These are phyloP conservation scores for Naganishia sp. DNA, from an alignment of 1,284 basidiomycete genomes.

Conservation along the genomic window DNA sequence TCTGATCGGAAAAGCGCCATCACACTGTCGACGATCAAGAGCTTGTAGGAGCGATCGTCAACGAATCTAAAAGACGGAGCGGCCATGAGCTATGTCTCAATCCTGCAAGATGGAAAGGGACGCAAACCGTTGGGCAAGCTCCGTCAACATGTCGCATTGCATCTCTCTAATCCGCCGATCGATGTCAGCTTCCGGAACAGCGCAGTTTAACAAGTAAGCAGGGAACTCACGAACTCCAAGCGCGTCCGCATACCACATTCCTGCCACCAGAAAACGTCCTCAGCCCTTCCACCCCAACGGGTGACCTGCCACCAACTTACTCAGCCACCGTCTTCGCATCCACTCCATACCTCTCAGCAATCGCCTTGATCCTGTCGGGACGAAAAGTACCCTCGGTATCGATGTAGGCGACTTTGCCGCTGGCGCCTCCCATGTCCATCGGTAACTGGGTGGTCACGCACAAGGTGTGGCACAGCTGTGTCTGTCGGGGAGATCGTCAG, in stretches of 20 bases:
- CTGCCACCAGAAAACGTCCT: slow-evolving; percentile 45
- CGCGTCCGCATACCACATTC: slow-evolving; percentile 34
- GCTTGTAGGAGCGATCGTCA: slow-evolving; percentile 53
- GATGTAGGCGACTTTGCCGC: slow-evolving; percentile 90
- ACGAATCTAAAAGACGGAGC: slow-evolving; percentile 43
- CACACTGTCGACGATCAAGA: slow-evolving; percentile 72
- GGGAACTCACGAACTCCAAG: slow-evolving; percentile 32
- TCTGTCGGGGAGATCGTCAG: slow-evolving; percentile 63
- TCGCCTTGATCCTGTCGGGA: slow-evolving; percentile 81
- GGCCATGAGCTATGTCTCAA: neutral
- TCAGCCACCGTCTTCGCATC: slow-evolving; percentile 82
- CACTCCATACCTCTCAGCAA: slow-evolving; percentile 88
- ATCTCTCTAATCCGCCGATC: slow-evolving; percentile 39
- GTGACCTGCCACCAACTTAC: slow-evolving; percentile 63
- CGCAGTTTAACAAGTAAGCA: neutral
- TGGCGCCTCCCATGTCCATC: slow-evolving; percentile 81
- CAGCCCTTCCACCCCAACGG: neutral
- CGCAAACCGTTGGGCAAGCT: slow-evolving; percentile 49
- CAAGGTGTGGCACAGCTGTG: slow-evolving; percentile 88
- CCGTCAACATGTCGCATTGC: slow-evolving; percentile 50
- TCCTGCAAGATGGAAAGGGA: neutral
- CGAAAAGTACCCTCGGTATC: slow-evolving; percentile 78
- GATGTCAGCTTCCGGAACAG: neutral
- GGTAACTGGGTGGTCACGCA: slow-evolving; percentile 86
- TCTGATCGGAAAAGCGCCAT: slow-evolving; percentile 95